phyloP scores from a whole-genome alignment of 148 eudicot genomes.

The Persicaria maculosa region DNA sequence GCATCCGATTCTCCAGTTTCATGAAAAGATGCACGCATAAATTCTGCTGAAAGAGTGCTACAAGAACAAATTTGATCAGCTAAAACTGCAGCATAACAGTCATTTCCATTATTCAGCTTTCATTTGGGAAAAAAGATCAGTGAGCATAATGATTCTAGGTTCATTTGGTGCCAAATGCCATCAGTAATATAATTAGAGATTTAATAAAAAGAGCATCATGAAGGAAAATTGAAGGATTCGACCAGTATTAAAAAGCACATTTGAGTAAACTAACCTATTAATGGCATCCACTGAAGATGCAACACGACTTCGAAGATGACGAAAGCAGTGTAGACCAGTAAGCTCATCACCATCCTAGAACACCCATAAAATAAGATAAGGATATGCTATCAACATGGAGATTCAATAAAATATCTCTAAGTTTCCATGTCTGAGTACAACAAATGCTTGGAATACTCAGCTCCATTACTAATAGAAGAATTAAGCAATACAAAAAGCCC shows the following conservation, averaged over 20 bases:
- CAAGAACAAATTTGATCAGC: slow-evolving; percentile 76
- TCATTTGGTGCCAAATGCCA: no score
- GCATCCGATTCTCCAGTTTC: slow-evolving; percentile 61
- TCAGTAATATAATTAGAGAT: no score
- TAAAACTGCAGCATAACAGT: slow-evolving; percentile 16
- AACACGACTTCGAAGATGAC: slow-evolving; percentile 86
- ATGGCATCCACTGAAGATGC: slow-evolving; percentile 67
- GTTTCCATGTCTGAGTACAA: background rate
- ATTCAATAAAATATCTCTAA: background rate
- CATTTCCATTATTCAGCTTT: background rate
- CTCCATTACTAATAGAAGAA: background rate
- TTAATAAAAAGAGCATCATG: background rate
- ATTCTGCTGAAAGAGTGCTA: slow-evolving; percentile 99
- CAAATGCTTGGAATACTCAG: background rate
- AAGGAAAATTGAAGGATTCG: background rate
- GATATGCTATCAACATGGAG: background rate
- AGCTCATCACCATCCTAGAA: slow-evolving; percentile 82
- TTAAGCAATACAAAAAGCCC: slow-evolving; percentile 1
- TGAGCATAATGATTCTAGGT: background rate
- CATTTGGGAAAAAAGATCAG: background rate
- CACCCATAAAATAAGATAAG: background rate
- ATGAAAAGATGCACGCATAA: slow-evolving; percentile 74
- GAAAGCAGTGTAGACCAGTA: slow-evolving; percentile 95
- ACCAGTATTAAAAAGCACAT: slow-evolving; percentile 1
- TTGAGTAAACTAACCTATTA: slow-evolving; percentile 62